These are phyloP conservation scores for Dalbergia oliveri DNA, from an alignment of 306 rosid species.

Conservation along the genomic window DNA sequence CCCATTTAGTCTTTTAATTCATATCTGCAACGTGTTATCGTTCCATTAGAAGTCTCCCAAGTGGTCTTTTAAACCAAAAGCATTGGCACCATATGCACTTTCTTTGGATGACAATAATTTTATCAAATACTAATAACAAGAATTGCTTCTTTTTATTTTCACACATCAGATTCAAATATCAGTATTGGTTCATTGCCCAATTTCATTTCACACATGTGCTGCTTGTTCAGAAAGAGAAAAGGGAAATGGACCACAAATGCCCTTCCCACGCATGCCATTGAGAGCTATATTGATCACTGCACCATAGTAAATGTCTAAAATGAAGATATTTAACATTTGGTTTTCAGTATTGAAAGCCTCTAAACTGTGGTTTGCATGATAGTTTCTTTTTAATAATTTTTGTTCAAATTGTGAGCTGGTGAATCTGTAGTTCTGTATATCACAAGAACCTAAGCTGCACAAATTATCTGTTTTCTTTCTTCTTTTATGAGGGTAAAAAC, in stretches of 20 bases:
- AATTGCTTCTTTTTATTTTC: conserved; percentile 12
- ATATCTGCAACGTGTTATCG: conserved; percentile 9
- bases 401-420: no score
- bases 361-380: no score
- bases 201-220: background rate
- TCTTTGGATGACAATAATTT: conserved; percentile 34
- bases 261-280: background rate
- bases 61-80: conserved; percentile 19
- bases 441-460: background rate
- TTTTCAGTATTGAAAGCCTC: no score
- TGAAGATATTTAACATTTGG: no score
- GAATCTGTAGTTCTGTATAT: background rate
- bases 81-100: background rate
- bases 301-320: no score
- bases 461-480: background rate
- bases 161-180: background rate
- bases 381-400: no score
- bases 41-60: background rate
- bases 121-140: conserved; percentile 9
- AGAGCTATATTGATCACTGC: conserved; percentile 6
- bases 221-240: background rate
- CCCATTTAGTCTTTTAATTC: conserved; percentile 12
- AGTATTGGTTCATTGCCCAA: background rate
- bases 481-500: background rate
- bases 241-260: background rate